Evolutionary conservation across 257 asterid genomes (phyloP).

Genomic region (Asclepias syriaca): DNA sequence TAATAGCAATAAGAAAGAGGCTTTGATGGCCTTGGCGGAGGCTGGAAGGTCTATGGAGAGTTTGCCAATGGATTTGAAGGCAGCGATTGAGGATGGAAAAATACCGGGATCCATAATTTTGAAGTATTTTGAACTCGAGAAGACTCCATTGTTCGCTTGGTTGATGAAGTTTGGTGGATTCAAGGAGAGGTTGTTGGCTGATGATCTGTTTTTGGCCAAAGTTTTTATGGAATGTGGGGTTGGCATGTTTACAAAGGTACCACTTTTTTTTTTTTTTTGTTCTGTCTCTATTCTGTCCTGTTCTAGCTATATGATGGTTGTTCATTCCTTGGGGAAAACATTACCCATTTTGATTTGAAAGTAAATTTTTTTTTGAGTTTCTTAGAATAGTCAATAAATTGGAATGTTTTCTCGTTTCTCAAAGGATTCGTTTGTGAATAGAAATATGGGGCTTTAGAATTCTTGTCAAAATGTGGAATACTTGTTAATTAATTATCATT

Average conservation of each 20-base stretch:
- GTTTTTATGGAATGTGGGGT: conserved; percentile 89
- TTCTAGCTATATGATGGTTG: neutral
- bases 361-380: neutral
- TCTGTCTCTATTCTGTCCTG: neutral
- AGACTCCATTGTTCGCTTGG: conserved; percentile 61
- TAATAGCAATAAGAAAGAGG: conserved; percentile 50
- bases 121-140: conserved; percentile 69
- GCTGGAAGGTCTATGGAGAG: conserved; percentile 74
- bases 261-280: neutral
- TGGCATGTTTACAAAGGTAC: conserved; percentile 89
- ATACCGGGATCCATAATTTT: conserved; percentile 62
- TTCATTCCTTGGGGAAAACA: neutral
- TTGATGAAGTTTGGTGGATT: conserved; percentile 77
- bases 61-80: conserved; percentile 75
- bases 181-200: conserved; percentile 92
- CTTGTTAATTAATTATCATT: neutral
- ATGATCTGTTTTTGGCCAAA: conserved; percentile 89
- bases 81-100: conserved; percentile 67
- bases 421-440: neutral
- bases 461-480: neutral
- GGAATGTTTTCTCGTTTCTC: neutral
- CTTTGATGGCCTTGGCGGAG: conserved; percentile 51
- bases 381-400: neutral
- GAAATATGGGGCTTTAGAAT: neutral
- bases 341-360: neutral